These are phyloP conservation scores for Epichloe uncinata DNA, from an alignment of 2,329 filamentous ascomycete genomes.

Conservation along the genomic window DNA sequence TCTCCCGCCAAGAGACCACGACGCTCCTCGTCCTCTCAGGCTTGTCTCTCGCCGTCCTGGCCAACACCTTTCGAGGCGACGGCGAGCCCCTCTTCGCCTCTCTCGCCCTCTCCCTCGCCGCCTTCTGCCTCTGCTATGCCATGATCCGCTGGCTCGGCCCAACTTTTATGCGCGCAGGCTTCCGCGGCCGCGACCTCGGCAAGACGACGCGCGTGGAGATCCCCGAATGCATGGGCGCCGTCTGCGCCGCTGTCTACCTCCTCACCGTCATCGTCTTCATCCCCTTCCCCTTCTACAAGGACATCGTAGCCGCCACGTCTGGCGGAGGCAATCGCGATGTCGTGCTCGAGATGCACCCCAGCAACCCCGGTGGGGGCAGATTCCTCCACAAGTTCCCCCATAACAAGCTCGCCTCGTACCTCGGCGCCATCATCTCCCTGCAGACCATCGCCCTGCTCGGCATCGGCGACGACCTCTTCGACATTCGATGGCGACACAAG, in stretches of 20 bases:
- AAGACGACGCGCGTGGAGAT: conserved; percentile 59
- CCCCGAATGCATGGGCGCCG: conserved; percentile 90
- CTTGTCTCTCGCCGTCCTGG: conserved; percentile 59
- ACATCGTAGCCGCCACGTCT: conserved; percentile 88
- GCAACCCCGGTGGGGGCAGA: conserved; percentile 37
- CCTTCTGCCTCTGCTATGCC: conserved; percentile 69
- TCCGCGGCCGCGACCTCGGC: conserved; percentile 81
- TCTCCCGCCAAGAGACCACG: conserved; percentile 40
- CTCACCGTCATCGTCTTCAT: conserved; percentile 84
- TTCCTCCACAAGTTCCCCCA: conserved; percentile 88
- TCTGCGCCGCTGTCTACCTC: conserved; percentile 87
- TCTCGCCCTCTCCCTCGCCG: conserved; percentile 71
- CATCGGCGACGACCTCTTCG: conserved; percentile 90
- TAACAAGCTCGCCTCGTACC: conserved; percentile 90
- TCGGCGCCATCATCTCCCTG: conserved; percentile 85
- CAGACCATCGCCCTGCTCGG: conserved; percentile 85
- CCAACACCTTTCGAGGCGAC: conserved; percentile 71
- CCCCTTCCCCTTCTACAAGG: conserved; percentile 95
- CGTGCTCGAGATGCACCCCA: conserved; percentile 64
- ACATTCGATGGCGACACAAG: conserved; percentile 98
- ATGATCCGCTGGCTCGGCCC: conserved; percentile 90
- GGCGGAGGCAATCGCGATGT: conserved; percentile 87
- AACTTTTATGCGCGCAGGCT: conserved; percentile 73
- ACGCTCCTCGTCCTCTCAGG: conserved; percentile 49
- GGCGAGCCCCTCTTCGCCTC: conserved; percentile 84